These are phyloP conservation scores for Xerophyta viscosa DNA, from an alignment of 106 monocot species.

Conservation along the genomic window DNA sequence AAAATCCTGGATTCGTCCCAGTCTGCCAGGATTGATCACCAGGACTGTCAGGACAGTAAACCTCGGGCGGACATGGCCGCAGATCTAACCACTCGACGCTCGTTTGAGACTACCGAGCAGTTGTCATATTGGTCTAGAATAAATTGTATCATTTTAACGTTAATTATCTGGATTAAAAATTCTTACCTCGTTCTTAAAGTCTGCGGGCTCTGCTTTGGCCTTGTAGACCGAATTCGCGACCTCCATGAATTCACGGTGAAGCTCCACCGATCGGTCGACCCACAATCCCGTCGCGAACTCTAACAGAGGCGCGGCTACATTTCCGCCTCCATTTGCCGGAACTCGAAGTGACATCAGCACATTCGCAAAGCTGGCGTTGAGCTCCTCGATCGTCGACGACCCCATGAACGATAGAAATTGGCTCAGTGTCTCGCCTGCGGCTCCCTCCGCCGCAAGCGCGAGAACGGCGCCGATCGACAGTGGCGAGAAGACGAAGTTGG, in stretches of 20 bases:
- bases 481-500: slow-evolving; percentile 36
- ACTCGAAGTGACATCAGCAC: neutral
- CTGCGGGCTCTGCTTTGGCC: slow-evolving; percentile 9
- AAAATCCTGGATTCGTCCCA: too few relatives aligned
- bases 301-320: neutral
- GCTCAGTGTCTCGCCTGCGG: slow-evolving; percentile 16
- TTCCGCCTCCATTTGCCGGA: neutral
- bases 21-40: too few relatives aligned
- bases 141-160: too few relatives aligned
- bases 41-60: too few relatives aligned
- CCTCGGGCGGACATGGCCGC: too few relatives aligned
- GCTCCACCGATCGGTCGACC: slow-evolving; percentile 5
- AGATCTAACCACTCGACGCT: too few relatives aligned
- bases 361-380: neutral
- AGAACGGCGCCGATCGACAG: slow-evolving; percentile 23
- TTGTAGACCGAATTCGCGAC: slow-evolving; percentile 4
- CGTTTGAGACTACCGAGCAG: too few relatives aligned
- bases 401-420: slow-evolving; percentile 24
- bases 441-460: slow-evolving; percentile 12
- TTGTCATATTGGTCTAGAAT: too few relatives aligned
- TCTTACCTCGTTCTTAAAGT: slow-evolving; percentile 11
- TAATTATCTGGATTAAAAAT: too few relatives aligned
- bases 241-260: slow-evolving; percentile 6
- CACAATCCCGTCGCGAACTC: slow-evolving; percentile 17
- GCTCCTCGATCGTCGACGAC: slow-evolving; percentile 1